A percentile compares a stretch with the other conserved stretches of the same genome.
phyloP scores from a whole-genome alignment of 2,329 filamentous ascomycete species.

The Diaporthe ampelina region DNA sequence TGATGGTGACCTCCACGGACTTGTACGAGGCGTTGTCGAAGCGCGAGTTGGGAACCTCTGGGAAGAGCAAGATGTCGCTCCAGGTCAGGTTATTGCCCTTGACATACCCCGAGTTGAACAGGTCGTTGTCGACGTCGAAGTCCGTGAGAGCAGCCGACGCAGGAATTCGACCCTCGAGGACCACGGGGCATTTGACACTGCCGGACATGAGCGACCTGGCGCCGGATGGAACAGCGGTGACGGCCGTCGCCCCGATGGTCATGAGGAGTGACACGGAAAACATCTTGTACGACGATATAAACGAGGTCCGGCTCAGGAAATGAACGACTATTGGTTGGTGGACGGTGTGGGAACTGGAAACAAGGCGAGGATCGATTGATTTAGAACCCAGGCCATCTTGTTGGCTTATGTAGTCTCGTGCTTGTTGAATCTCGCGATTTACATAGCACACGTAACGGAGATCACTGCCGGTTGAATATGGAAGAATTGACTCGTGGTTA shows the following conservation, averaged over 20 bases:
- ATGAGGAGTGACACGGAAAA: constrained; percentile 11
- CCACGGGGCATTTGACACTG: constrained; percentile 51
- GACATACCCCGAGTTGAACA: constrained; percentile 55
- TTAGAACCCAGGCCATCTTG: not conserved
- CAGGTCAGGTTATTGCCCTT: constrained; percentile 53
- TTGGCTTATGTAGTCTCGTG: constrained; percentile 17
- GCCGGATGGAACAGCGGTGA: constrained; percentile 1
- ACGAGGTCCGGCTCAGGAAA: constrained; percentile 8
- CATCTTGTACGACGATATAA: not conserved
- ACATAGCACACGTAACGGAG: constrained; percentile 29
- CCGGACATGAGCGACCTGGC: constrained; percentile 19
- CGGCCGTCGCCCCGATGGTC: constrained; percentile 28
- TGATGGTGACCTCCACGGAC: constrained; percentile 59
- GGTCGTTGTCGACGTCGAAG: constrained; percentile 51
- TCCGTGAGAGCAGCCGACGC: constrained; percentile 45
- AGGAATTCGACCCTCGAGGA: constrained; percentile 55
- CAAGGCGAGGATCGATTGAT: not conserved
- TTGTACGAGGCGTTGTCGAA: constrained; percentile 55
- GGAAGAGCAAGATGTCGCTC: constrained; percentile 55
- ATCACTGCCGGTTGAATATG: constrained; percentile 38
- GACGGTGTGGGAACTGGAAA: not conserved
- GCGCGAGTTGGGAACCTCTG: constrained; percentile 46
- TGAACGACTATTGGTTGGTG: not conserved
- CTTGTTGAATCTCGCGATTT: constrained; percentile 12
- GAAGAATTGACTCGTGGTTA: constrained; percentile 36